A percentile compares a stretch with the other conserved stretches of the same genome.
These are phyloP conservation scores for Metschnikowia cubensis DNA, from an alignment of 805 yeast genomes.

Conservation along the genomic window DNA sequence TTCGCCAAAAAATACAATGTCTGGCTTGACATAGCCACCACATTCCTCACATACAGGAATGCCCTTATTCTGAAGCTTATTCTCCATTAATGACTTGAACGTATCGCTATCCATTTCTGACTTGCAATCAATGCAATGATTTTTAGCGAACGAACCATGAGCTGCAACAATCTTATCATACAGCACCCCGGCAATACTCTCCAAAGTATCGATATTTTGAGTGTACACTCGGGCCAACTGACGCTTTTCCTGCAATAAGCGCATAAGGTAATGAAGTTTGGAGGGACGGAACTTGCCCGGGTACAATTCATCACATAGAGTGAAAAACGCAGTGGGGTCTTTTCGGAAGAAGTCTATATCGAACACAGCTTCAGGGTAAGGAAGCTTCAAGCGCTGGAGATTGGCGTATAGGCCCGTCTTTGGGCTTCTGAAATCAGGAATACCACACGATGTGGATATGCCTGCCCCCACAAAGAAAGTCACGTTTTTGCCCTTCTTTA, in stretches of 20 bases:
- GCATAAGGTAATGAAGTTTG: constrained; percentile 70
- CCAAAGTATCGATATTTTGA: constrained; percentile 91
- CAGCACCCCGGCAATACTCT: constrained; percentile 73
- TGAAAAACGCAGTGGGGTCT: constrained; percentile 79
- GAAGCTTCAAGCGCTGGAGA: constrained; percentile 65
- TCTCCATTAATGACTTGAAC: constrained; percentile 39
- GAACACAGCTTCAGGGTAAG: constrained; percentile 94
- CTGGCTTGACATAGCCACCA: constrained; percentile 81
- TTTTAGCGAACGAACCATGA: constrained; percentile 87
- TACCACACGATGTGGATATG: constrained; percentile 87
- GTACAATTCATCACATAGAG: constrained; percentile 76
- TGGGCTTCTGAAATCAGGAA: constrained; percentile 93
- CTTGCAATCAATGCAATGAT: constrained; percentile 78
- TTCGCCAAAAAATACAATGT: constrained; percentile 94
- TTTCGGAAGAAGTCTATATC: constrained; percentile 77
- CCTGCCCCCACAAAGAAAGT: constrained; percentile 90
- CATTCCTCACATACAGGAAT: constrained; percentile 62
- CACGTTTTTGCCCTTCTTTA: constrained; percentile 34
- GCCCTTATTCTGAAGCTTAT: constrained; percentile 24
- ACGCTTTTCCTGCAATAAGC: constrained; percentile 60
- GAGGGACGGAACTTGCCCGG: constrained; percentile 90
- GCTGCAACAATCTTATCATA: constrained; percentile 76
- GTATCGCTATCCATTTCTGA: constrained; percentile 46
- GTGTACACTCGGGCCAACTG: constrained; percentile 72
- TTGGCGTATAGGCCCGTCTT: constrained; percentile 85